phyloP scores from a whole-genome alignment of 805 yeast species.

The Isabelozyma gotoi region DNA sequence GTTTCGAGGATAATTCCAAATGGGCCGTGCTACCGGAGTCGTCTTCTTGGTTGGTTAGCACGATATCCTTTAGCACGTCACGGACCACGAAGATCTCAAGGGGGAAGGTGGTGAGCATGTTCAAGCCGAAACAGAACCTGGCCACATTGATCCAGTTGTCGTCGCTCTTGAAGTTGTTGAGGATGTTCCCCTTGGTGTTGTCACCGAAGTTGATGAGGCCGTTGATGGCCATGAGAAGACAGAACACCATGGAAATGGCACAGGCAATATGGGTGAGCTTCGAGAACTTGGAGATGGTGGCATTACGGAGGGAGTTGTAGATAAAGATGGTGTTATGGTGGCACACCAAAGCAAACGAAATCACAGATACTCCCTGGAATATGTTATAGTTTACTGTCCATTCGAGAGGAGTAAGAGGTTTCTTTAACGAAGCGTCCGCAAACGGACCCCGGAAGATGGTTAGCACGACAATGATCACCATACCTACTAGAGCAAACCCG shows the following conservation, averaged over 20 bases:
- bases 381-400: slow-evolving; percentile 61
- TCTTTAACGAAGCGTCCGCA: slow-evolving; percentile 47
- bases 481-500: slow-evolving; percentile 80
- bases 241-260: slow-evolving; percentile 73
- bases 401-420: slow-evolving; percentile 42
- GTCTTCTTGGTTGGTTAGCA: slow-evolving; percentile 21
- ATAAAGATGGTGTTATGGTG: slow-evolving; percentile 93
- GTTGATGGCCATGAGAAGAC: slow-evolving; percentile 73
- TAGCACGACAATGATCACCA: slow-evolving; percentile 73
- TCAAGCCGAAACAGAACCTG: slow-evolving; percentile 85
- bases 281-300: slow-evolving; percentile 74
- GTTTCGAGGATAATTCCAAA: slow-evolving; percentile 41
- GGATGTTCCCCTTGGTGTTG: slow-evolving; percentile 79
- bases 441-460: slow-evolving; percentile 76
- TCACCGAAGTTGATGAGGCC: slow-evolving; percentile 78
- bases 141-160: slow-evolving; percentile 82
- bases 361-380: slow-evolving; percentile 90
- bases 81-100: slow-evolving; percentile 87
- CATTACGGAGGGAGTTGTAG: slow-evolving; percentile 75
- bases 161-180: slow-evolving; percentile 79
- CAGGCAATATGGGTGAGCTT: slow-evolving; percentile 83
- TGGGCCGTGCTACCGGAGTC: slow-evolving; percentile 29
- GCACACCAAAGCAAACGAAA: slow-evolving; percentile 92
- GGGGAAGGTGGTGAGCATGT: slow-evolving; percentile 91
- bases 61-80: slow-evolving; percentile 75